Percentiles rank a stretch among this genome's conserved stretches.
These are phyloP conservation scores for Cyclotella choctawhatcheeana DNA, from an alignment of 108 stramenopile genomes.

Conservation along the genomic window DNA sequence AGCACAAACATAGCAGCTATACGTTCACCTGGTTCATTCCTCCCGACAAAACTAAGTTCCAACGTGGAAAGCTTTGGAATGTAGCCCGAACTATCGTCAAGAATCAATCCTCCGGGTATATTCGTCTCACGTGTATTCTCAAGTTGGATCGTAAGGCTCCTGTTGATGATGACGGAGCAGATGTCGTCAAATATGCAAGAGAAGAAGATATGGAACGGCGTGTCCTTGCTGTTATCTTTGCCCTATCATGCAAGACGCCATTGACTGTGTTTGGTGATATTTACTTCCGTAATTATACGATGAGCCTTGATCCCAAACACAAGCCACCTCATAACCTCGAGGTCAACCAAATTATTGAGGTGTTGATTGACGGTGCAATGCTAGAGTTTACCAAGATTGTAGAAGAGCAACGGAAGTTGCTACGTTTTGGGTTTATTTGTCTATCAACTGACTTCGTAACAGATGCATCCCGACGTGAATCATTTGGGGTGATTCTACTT, in stretches of 20 bases:
- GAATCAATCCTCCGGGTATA: neutral
- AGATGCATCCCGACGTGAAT: conserved; percentile 4
- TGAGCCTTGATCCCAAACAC: conserved; percentile 6
- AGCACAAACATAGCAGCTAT: conserved; percentile 2
- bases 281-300: neutral
- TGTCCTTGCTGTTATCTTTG: conserved; percentile 1
- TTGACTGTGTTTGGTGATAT: conserved; percentile 6
- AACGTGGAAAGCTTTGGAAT: conserved; percentile 3
- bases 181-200: neutral
- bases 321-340: conserved; percentile 4
- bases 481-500: conserved; percentile 1
- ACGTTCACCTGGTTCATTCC: neutral
- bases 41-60: neutral
- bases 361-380: conserved; percentile 1
- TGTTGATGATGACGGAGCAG: neutral
- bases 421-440: conserved; percentile 1
- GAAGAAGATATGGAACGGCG: conserved; percentile 5
- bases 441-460: conserved; percentile 6
- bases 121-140: neutral
- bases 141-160: conserved; percentile 3
- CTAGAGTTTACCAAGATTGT: neutral
- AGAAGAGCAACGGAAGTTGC: neutral
- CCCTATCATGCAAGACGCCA: neutral
- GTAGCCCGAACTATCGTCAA: neutral
- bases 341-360: conserved; percentile 3